These are phyloP conservation scores for Amoebophrya sp. DNA, from an alignment of 169 alveolate species.

Conservation along the genomic window DNA sequence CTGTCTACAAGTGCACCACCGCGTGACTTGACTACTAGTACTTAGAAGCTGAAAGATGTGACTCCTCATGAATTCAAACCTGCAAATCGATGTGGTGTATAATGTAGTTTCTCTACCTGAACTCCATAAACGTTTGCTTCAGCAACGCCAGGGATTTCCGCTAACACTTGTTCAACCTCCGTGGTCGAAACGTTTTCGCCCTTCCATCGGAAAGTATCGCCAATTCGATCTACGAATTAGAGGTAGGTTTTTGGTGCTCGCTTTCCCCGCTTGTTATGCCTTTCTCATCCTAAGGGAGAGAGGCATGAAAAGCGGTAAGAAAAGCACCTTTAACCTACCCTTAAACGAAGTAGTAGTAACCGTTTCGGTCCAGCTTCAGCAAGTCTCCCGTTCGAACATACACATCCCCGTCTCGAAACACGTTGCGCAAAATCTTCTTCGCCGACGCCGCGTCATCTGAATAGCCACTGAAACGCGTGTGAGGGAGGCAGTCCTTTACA, in stretches of 20 bases:
- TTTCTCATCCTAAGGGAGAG: too few species aligned
- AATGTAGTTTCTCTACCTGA: background rate
- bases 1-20: too few species aligned
- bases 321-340: too few species aligned
- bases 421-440: constrained; percentile 8
- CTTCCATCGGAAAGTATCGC: constrained; percentile 34
- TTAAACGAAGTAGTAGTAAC: constrained; percentile 15
- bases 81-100: too few species aligned
- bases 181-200: constrained; percentile 31
- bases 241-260: background rate
- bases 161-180: background rate
- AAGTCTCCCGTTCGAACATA: constrained; percentile 30
- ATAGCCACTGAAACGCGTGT: background rate
- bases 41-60: too few species aligned
- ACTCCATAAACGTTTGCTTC: constrained; percentile 27
- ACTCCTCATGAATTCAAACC: too few species aligned
- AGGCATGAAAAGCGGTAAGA: too few species aligned
- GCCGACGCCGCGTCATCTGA: background rate
- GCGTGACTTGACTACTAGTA: too few species aligned
- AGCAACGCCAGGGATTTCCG: background rate
- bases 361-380: background rate
- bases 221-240: constrained; percentile 20
- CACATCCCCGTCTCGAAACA: background rate
- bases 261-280: too few species aligned
- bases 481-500: background rate